Base-by-base conservation (phyloP, 345 rosid species). In the Acer yangbiense region DNA sequence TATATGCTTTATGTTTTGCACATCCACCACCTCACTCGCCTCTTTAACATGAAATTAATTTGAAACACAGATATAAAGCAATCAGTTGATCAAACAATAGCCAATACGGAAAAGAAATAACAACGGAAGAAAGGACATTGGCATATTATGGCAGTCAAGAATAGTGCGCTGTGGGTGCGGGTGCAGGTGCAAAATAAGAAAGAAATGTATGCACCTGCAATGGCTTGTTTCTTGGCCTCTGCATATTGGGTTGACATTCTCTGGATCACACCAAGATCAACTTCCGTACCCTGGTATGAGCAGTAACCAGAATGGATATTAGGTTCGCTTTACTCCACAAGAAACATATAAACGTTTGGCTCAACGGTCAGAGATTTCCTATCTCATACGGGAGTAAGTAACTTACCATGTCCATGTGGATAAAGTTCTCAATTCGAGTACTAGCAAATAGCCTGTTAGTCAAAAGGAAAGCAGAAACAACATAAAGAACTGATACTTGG, bases 361-460 rank as follows among this genome's bases (percentile, higher is more conserved):
- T 71, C 44, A 52, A 68, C 54, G 52, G 43, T 39, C 55, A 61
- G 0, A 11, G 2, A 17, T 14, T 69, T 61, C 39, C 27, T 44
- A 54, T 46, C 9, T 21, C 61, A 58, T 23, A 9, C 8, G 54
- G 52, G 43, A 58, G 44, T 32, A 54, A 5, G 52, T 48, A 65
- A 77, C 89, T 82, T 88, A 96, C 97, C 95, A 94, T 43, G 87
- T 96, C 91, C 94, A 91, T 72, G 79, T 87, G 92, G 80, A 94
- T 87, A 76, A 90, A 88, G 21, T 86, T 76, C 67, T 90, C 88
- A n/a, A 94, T 88, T 70, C 76, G 76, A 32, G 93, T 78, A 48
- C 87, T 81, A 8, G 86, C 74, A 77, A 87, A 82, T 82, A 94
- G 82, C 79, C 99, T 92, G 86, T 68, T 39, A 60, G 54, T 71